Percentiles rank a stretch among this genome's conserved stretches.
Evolutionary conservation across 768 basidiomycete species (phyloP).

Genomic region (Candolleomyces aberdarensis): DNA sequence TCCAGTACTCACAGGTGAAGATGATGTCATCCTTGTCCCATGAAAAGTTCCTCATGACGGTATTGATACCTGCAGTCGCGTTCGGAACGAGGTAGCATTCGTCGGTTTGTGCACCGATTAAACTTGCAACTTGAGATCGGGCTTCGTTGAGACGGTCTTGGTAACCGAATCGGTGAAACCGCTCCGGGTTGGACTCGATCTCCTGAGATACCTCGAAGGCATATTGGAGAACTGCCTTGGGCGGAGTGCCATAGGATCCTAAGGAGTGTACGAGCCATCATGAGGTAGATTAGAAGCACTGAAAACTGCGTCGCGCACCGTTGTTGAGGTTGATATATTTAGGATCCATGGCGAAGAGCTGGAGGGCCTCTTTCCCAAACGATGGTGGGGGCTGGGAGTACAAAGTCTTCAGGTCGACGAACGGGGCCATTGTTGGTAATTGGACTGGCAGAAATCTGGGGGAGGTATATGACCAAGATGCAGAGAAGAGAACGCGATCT

Average conservation of each 20-base stretch:
- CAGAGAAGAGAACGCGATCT: no score
- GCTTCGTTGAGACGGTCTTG: slow-evolving; percentile 31
- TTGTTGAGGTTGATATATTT: slow-evolving; percentile 65
- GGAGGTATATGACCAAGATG: no score
- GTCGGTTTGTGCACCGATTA: slow-evolving; percentile 47
- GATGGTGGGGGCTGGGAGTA: slow-evolving; percentile 27
- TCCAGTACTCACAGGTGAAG: slow-evolving; percentile 46
- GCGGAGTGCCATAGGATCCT: slow-evolving; percentile 62
- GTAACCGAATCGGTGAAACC: slow-evolving; percentile 42
- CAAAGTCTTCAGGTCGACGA: slow-evolving; percentile 12
- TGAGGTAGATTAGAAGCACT: not conserved
- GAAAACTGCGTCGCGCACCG: slow-evolving; percentile 34
- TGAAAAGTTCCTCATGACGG: slow-evolving; percentile 61
- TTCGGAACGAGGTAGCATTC: slow-evolving; percentile 64
- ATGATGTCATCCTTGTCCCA: slow-evolving; percentile 70
- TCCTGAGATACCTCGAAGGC: slow-evolving; percentile 37
- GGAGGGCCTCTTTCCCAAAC: slow-evolving; percentile 56
- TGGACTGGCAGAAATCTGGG: no score
- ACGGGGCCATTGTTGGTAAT: not conserved
- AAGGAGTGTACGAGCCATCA: not conserved
- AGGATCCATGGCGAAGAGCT: slow-evolving; percentile 54
- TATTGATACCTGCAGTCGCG: slow-evolving; percentile 63
- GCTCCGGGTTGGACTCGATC: slow-evolving; percentile 56
- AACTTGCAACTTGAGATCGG: slow-evolving; percentile 45
- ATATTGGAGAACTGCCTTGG: slow-evolving; percentile 47